Conservation (phyloP, 139 green algal genomes). For the Haematococcus lacustris region DNA sequence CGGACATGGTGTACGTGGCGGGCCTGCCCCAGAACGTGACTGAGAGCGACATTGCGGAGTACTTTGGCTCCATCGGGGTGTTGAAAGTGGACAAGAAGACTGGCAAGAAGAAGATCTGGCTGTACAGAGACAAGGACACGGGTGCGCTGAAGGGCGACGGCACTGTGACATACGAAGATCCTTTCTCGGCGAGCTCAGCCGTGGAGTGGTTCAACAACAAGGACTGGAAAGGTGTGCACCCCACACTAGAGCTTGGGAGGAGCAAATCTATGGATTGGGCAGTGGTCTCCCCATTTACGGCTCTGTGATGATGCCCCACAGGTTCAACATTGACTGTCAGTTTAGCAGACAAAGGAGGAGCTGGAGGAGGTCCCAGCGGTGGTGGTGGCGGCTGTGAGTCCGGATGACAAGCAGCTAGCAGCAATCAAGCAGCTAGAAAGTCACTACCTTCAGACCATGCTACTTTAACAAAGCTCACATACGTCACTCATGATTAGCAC, state of each 20-base stretch:
- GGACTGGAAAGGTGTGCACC: constrained; percentile 60
- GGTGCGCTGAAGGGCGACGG: constrained; percentile 76
- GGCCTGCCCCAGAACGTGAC: constrained; percentile 51
- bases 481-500: too few species aligned
- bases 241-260: too few species aligned
- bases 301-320: too few species aligned
- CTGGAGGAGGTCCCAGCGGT: background rate
- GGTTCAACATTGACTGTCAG: constrained; percentile 43
- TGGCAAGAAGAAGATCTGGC: constrained; percentile 54
- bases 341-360: constrained; percentile 46
- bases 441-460: too few species aligned
- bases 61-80: constrained; percentile 71
- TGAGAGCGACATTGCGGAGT: constrained; percentile 60
- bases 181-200: constrained; percentile 64
- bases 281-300: too few species aligned
- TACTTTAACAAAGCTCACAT: too few species aligned
- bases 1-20: constrained; percentile 57
- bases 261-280: too few species aligned
- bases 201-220: constrained; percentile 85
- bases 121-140: constrained; percentile 57
- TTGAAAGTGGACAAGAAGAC: constrained; percentile 66
- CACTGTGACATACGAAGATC: constrained; percentile 55
- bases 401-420: too few species aligned
- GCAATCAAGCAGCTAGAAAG: too few species aligned
- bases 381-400: constrained; percentile 2